Base-by-base conservation (phyloP, 192 early-diverging fungal species). In the Backusella macrospora region DNA sequence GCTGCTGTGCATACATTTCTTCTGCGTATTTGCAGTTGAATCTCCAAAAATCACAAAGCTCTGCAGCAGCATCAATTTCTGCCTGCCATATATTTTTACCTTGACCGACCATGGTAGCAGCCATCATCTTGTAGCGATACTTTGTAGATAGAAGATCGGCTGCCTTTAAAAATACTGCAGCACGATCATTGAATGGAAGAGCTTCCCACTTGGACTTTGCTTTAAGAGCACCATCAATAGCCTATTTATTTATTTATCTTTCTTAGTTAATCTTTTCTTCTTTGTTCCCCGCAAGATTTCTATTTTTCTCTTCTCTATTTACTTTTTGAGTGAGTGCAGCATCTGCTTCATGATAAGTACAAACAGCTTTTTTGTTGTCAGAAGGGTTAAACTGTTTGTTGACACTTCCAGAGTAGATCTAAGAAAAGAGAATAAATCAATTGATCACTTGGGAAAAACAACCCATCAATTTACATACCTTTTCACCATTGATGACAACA, bases 21-120 rank as follows among this genome's bases (percentile, higher is more conserved):
- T 91, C 85, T 62, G 98, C 94, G 76, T 90, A 99, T 86, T 95
- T 92, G 73, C 88, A 89, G 87, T 96, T 97, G 86, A 98, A 99
- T 64, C 97, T 91, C 91, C 91, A 91, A 82, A 99, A 99, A 79
- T 99, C 97, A 42, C 84, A 88, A 14, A 96, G 85, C 83, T 99
- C 97, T n/a, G 96, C 95, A n/a, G 94, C 96, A 29, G 96, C 90
- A 81, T 99, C 97, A 73, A 99, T 99, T 85, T 99, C 97, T 8
- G 97, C 97, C 88, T 99, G 96, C 95, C 96, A 99, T 59, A 89
- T 92, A 80, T 98, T 99, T 87, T 99, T 99, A 38, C 95, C 95
- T 84, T 99, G 97, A 46, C 97, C 97, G 48, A 99, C 83, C 96
- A 99, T 98, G 69, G 97, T 95, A 49, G 96, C 94, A 15, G 97